A percentile compares a stretch with the other conserved stretches of the same genome.
Evolutionary conservation across 768 basidiomycete genomes (phyloP).

Genomic region (Tricholoma flavovirens): DNA sequence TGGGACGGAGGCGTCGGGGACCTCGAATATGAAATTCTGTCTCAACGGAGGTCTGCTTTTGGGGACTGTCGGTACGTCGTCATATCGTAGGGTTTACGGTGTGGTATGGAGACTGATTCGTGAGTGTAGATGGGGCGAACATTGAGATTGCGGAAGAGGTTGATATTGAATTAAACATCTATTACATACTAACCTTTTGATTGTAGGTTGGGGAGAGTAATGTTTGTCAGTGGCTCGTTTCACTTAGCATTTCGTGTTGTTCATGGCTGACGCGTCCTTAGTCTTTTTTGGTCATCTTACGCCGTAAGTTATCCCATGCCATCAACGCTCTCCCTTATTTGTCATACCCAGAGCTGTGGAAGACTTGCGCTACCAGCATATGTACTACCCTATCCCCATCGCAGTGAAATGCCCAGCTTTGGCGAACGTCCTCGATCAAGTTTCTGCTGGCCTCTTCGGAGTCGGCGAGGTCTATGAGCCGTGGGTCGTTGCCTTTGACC

Average conservation of each 20-base stretch:
- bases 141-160: conserved; percentile 93
- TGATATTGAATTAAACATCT: not conserved
- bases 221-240: conserved; percentile 60
- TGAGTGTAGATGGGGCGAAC: conserved; percentile 77
- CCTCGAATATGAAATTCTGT: conserved; percentile 87
- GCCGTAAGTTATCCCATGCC: conserved; percentile 33
- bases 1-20: conserved; percentile 84
- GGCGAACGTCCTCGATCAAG: conserved; percentile 68
- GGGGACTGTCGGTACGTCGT: conserved; percentile 63
- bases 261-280: conserved; percentile 17
- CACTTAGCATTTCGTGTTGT: not conserved
- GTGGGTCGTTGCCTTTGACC: conserved; percentile 36
- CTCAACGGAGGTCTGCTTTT: conserved; percentile 85
- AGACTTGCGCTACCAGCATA: conserved; percentile 79
- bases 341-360: conserved; percentile 55
- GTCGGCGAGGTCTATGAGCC: conserved; percentile 80
- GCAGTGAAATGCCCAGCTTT: conserved; percentile 82
- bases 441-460: conserved; percentile 79
- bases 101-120: not conserved
- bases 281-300: conserved; percentile 92
- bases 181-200: not conserved
- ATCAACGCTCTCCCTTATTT: not conserved
- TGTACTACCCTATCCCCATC: conserved; percentile 75
- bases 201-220: conserved; percentile 73
- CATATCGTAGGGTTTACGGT: not conserved